Percentiles rank a stretch among this genome's conserved stretches.
These are phyloP conservation scores for Fusarium musae DNA, from an alignment of 2,329 filamentous ascomycete species.

Conservation along the genomic window DNA sequence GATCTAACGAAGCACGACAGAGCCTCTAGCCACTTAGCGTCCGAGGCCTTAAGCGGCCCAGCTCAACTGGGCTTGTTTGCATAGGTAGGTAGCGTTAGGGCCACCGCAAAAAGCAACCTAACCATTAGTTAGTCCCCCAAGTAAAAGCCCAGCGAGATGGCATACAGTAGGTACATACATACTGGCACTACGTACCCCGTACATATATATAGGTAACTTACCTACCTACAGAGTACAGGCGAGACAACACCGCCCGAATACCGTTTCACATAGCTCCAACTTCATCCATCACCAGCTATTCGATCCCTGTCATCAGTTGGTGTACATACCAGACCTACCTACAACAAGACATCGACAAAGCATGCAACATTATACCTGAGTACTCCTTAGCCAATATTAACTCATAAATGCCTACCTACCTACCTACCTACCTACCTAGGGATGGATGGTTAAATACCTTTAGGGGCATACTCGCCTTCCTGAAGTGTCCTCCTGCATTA, in stretches of 20 bases:
- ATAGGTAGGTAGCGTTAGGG: constrained; percentile 36
- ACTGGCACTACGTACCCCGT: neutral
- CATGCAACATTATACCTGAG: neutral
- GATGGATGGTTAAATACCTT: constrained; percentile 5
- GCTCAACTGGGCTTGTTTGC: constrained; percentile 31
- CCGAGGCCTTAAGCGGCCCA: constrained; percentile 12
- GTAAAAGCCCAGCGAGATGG: neutral
- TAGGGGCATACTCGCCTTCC: constrained; percentile 3
- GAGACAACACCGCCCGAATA: neutral
- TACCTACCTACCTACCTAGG: neutral
- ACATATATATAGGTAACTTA: neutral
- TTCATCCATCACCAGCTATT: neutral
- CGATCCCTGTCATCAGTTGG: neutral
- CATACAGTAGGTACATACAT: neutral
- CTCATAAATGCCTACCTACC: neutral
- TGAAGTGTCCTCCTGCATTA: constrained; percentile 5
- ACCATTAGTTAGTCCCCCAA: constrained; percentile 19
- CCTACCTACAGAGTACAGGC: neutral
- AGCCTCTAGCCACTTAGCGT: constrained; percentile 29
- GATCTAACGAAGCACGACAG: constrained; percentile 11
- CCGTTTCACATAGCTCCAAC: constrained; percentile 11
- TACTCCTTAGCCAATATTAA: neutral
- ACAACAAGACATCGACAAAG: neutral
- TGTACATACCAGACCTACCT: neutral
- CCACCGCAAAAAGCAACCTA: constrained; percentile 44